Evolutionary conservation across 73 alveolate species (phyloP), one percentile per base, ranked within the genome.

Genomic region (Paramecium pentaurelia): DNA sequence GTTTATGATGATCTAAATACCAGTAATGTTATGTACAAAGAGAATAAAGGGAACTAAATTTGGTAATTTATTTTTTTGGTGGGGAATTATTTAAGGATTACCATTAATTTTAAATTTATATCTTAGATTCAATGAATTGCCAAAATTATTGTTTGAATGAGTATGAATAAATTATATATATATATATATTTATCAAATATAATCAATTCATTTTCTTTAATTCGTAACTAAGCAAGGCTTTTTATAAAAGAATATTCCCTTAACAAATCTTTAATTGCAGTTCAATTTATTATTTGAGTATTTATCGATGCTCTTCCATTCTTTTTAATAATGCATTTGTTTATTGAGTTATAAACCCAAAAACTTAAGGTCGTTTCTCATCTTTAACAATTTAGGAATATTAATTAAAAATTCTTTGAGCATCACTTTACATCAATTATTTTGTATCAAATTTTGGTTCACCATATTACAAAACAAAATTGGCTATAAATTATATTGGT

Each of bases 41-140:
- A 59, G 73, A 7, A 77, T 92, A 25, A 92, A 92, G 58, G 92
- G 92, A 18, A 60, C 88, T 0, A 77, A 60, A 27, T 40, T 92
- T 85, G 95, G 95, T 30, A 92, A 64, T 49, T 30, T 71, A 6
- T 59, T 92, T 80, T 73, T 92, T 28, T 92, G 95, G 95, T 84
- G 75, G 80, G 95, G 95, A 16, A 85, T 92, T 8, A 58, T 92
- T 27, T 58, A 59, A 71, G 95, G 95, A 42, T 92, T 77, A 10
- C 75, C 95, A 8, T 47, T 92, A 32, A 80, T 92, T 2, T 40
- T 86, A 20, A 86, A 64, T 60, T 54, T 68, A 27, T 92, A 92
- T 60, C 47, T 86, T 14, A 92, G 93, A 86, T 88, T 86, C 42
- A 95, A 92, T 18, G 88, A 92, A 22, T 73, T 73, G 6, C 60